Evolutionary conservation across 2,329 filamentous ascomycete genomes (phyloP).

Genomic region (Diaporthe citriasiana): DNA sequence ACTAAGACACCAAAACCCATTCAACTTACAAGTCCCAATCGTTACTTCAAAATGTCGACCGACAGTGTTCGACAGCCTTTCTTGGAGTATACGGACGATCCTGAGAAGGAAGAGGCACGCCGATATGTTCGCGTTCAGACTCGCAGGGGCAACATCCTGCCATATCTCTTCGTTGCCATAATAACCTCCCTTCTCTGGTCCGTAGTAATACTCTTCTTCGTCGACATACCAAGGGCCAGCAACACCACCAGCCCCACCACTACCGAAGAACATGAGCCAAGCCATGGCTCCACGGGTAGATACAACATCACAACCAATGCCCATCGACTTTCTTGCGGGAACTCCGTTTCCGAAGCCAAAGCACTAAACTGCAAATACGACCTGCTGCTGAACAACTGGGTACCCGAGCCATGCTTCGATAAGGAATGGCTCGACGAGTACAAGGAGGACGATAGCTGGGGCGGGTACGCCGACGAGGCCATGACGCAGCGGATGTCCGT

Average conservation of each 20-base stretch:
- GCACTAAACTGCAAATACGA: slow-evolving; percentile 46
- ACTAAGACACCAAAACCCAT: not conserved
- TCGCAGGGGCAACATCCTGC: slow-evolving; percentile 33
- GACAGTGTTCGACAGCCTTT: slow-evolving; percentile 41
- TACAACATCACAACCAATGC: slow-evolving; percentile 45
- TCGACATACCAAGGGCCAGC: slow-evolving; percentile 26
- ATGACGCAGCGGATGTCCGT: slow-evolving; percentile 44
- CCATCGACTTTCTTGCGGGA: slow-evolving; percentile 44
- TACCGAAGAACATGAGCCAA: not conserved
- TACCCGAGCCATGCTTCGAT: slow-evolving; percentile 44
- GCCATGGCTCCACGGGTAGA: slow-evolving; percentile 3
- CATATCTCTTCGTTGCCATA: slow-evolving; percentile 43
- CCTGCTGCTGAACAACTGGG: slow-evolving; percentile 48
- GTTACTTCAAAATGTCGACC: slow-evolving; percentile 9
- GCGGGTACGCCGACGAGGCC: slow-evolving; percentile 45
- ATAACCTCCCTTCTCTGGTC: slow-evolving; percentile 46
- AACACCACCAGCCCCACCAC: slow-evolving; percentile 18
- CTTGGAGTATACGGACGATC: slow-evolving; percentile 43
- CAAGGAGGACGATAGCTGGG: slow-evolving; percentile 47
- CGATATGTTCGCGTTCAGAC: slow-evolving; percentile 29
- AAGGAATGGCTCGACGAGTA: slow-evolving; percentile 47
- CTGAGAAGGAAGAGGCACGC: slow-evolving; percentile 40
- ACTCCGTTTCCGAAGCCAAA: slow-evolving; percentile 43
- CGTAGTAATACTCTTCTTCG: slow-evolving; percentile 42
- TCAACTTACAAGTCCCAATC: not conserved